phyloP scores from a whole-genome alignment of 192 early-diverging fungal genomes.

The Glomus cerebriforme region DNA sequence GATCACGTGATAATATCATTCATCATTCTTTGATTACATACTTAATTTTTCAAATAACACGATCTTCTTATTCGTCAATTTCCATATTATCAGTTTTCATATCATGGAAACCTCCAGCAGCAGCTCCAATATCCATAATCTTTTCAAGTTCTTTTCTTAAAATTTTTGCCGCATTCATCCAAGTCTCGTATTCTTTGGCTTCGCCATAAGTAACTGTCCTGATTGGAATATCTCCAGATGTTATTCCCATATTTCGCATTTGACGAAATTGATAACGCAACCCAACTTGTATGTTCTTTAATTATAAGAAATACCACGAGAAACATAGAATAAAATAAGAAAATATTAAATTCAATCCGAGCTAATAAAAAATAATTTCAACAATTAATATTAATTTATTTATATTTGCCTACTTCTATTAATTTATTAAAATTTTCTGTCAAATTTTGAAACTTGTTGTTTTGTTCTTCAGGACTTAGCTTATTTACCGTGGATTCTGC shows the following conservation, averaged over 20 bases:
- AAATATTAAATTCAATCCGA: background rate
- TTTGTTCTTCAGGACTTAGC: constrained; percentile 30
- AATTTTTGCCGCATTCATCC: constrained; percentile 44
- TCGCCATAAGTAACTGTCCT: constrained; percentile 46
- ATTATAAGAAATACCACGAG: background rate
- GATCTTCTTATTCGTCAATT: background rate
- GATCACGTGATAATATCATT: too few relatives aligned
- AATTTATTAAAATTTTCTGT: constrained; percentile 33
- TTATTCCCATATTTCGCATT: constrained; percentile 43
- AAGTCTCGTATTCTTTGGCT: constrained; percentile 47
- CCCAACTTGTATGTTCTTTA: constrained; percentile 38
- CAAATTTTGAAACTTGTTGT: constrained; percentile 37
- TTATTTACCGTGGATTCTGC: constrained; percentile 22
- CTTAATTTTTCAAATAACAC: too few relatives aligned
- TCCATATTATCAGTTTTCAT: constrained; percentile 4
- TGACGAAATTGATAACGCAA: constrained; percentile 42
- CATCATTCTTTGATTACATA: too few relatives aligned
- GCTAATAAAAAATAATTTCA: background rate
- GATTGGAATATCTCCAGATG: constrained; percentile 44
- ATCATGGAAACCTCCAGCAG: constrained; percentile 6
- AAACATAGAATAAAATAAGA: background rate
- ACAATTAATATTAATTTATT: background rate
- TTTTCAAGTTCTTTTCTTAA: constrained; percentile 21
- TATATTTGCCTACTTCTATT: constrained; percentile 34
- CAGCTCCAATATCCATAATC: background rate